Base-by-base conservation (phyloP, 140 eudicot genomes). In the Flaveria floridana region DNA sequence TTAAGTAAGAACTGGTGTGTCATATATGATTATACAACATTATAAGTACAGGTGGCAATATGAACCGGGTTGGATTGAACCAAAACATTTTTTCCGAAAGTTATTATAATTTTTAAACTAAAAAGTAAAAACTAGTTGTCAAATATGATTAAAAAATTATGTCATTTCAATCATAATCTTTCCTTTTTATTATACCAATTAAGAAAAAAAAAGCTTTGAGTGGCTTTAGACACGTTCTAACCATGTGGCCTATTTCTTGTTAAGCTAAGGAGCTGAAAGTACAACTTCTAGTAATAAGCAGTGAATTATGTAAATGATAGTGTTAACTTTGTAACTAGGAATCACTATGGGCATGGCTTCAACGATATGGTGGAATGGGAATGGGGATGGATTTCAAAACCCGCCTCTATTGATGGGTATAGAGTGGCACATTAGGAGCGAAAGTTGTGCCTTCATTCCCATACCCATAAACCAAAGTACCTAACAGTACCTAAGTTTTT, bases 261-360 rank as follows among this genome's bases (percentile, higher is more conserved):
- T 15, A 37, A 37, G 7, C 52, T 37, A 65, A 65, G 9, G 21
- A n/a, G 26, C 6, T 25, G 18, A 30, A 23, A 44, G 4, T 67
- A 3, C 44, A 46, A 14, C 62, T 64, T 64, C 67, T 65, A 16
- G 26, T 23, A 62, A 12, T 59, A 66, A 25, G 77, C 48, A 25
- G 77, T 67, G 37, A 44, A 46, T 2, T 23, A 51, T n/a, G 28
- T 57, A 53, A 5, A 20, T 57, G 48, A 47, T 10, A 42, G 70
- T 42, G 26, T 34, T 64, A 11, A 19, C 25, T 64, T 64, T 64
- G 70, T 15, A 64, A 34, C 69, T n/a, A 65, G 50, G 7, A 65
- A 65, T 65, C 50, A n/a, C 70, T 8, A n/a, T 6, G 25, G 14
- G 15, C 19, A 55, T 55, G 62, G 25, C 12, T 16, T 55, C 18